These are phyloP conservation scores for Fraxinus nigra DNA, from an alignment of 305 asterid genomes.

Conservation along the genomic window DNA sequence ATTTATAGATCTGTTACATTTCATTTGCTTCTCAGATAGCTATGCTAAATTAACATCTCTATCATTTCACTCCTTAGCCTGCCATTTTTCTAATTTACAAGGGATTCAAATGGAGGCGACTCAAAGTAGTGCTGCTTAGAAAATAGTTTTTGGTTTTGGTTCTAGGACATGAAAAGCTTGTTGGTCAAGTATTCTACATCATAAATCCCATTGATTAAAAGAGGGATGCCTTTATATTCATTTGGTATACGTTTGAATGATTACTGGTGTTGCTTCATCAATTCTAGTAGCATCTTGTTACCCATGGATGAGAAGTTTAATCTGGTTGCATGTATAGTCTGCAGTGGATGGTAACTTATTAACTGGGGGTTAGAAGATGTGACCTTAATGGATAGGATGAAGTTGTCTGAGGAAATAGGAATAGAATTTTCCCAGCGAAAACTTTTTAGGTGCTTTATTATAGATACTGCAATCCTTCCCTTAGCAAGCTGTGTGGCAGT, in stretches of 20 bases:
- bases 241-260: neutral
- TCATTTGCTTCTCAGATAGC: neutral
- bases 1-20: neutral
- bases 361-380: neutral
- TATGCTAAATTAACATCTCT: neutral
- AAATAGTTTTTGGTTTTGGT: neutral
- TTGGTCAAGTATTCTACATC: neutral
- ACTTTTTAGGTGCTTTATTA: neutral
- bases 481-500: neutral
- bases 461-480: neutral
- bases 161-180: neutral
- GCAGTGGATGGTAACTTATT: neutral
- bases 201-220: neutral
- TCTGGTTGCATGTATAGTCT: neutral
- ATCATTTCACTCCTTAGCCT: neutral
- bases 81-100: neutral
- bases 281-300: neutral
- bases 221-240: neutral
- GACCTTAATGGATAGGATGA: neutral
- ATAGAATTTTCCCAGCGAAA: neutral
- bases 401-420: neutral
- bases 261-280: neutral
- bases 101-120: neutral
- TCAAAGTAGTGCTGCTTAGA: neutral
- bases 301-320: neutral